Conservation (phyloP, 352 stramenopile genomes). For the Hyaloperonospora brassicae region DNA sequence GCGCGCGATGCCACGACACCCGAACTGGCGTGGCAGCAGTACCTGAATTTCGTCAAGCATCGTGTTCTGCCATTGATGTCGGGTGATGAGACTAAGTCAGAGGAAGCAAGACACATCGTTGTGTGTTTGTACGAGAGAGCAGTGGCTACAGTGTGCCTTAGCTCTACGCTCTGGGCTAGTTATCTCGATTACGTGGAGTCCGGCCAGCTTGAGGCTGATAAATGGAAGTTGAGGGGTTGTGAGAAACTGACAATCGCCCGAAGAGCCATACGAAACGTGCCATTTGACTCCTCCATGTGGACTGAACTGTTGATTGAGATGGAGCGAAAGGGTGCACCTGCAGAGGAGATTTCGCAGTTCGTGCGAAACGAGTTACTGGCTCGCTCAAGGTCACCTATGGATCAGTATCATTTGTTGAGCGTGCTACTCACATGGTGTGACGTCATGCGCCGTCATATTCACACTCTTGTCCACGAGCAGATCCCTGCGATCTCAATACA, state of each 20-base stretch:
- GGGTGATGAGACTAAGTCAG: slow-evolving; percentile 3
- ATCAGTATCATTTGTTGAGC: slow-evolving; percentile 41
- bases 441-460: slow-evolving; percentile 22
- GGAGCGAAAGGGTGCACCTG: slow-evolving; percentile 19
- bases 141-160: slow-evolving; percentile 47
- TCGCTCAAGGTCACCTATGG: slow-evolving; percentile 37
- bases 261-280: slow-evolving; percentile 55
- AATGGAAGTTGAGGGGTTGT: not conserved
- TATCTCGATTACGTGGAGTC: slow-evolving; percentile 39
- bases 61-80: slow-evolving; percentile 35
- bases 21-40: slow-evolving; percentile 41
- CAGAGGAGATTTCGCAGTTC: slow-evolving; percentile 17
- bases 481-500: slow-evolving; percentile 6
- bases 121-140: slow-evolving; percentile 52
- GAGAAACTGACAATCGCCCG: slow-evolving; percentile 21
- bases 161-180: slow-evolving; percentile 42
- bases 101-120: slow-evolving; percentile 21
- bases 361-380: slow-evolving; percentile 27
- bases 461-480: slow-evolving; percentile 7
- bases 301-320: slow-evolving; percentile 46
- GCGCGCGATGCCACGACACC: slow-evolving; percentile 9
- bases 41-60: slow-evolving; percentile 58
- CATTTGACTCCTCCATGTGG: slow-evolving; percentile 56
- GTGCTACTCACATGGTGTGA: slow-evolving; percentile 50
- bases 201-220: not conserved